phyloP scores from a whole-genome alignment of 202 grass and related monocot genomes.

The Dendrocalamus latiflorus region DNA sequence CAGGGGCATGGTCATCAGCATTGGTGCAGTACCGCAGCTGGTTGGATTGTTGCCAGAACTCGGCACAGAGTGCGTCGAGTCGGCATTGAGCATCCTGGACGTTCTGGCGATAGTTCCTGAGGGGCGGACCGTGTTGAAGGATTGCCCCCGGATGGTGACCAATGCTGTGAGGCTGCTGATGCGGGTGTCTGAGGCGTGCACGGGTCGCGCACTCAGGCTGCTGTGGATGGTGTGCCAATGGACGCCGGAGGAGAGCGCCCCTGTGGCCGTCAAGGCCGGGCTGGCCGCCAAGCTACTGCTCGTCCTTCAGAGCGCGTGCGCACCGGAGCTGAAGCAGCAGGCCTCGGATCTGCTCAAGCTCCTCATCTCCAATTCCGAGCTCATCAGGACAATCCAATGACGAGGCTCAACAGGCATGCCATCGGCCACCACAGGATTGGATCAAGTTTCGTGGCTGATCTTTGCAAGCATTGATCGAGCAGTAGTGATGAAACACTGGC shows the following conservation, averaged over 20 bases:
- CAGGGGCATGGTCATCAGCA: no score
- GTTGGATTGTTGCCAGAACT: no score
- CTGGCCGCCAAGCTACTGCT: constrained; percentile 70
- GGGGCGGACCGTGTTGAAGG: constrained; percentile 56
- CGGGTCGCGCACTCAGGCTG: constrained; percentile 54
- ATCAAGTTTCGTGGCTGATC: no score
- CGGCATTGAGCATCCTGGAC: constrained; percentile 58
- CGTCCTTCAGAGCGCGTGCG: constrained; percentile 77
- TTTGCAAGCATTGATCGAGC: background rate
- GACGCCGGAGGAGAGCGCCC: constrained; percentile 49
- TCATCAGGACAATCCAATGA: constrained; percentile 75
- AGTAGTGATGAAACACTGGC: background rate
- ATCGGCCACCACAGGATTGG: no score
- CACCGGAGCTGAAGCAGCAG: constrained; percentile 76
- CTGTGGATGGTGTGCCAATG: constrained; percentile 51
- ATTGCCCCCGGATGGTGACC: constrained; percentile 60
- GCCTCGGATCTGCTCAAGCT: constrained; percentile 80
- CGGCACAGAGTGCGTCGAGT: no score
- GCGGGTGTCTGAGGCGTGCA: constrained; percentile 69
- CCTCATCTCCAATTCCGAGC: constrained; percentile 83
- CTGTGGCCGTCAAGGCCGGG: constrained; percentile 53
- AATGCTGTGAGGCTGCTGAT: constrained; percentile 73
- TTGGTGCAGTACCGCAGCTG: no score
- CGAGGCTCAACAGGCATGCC: no score
- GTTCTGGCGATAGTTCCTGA: constrained; percentile 43